Evolutionary conservation across 345 rosid genomes (phyloP), one percentile per base, ranked within the genome.

Genomic region (Hibiscus trionum): DNA sequence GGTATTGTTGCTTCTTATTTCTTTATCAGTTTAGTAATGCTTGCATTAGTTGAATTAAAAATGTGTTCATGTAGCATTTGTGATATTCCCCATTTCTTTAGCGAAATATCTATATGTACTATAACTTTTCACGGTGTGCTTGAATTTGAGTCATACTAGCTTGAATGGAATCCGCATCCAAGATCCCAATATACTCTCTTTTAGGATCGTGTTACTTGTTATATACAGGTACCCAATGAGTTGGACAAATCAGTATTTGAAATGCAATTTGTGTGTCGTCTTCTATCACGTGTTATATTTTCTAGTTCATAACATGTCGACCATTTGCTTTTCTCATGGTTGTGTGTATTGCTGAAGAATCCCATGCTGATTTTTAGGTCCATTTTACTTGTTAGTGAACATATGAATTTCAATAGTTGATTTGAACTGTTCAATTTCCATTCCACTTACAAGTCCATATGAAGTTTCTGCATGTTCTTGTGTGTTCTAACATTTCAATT

Each of bases 401-500:
- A 35, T 62, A 62, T 42, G 52, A 65, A 44, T 33, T 69, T 55
- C 59, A 17, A 11, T 55, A n/a, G 61, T 50, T 57, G 58, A 26
- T 2, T 70, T 47, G 11, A 19, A 66, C 15, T 8, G 49, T 63
- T 3, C 61, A 57, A 35, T n/a, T 62, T 35, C 14, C 17, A 1
- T 62, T 35, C 67, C 49, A 63, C 67, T 63, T 37, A n/a, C 49
- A 35, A 37, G 33, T 63, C 15, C 10, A 16, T 7, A 33, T 11
- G 37, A 69, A 24, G 37, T 44, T 15, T 73, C n/a, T 11, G 69
- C 60, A 29, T 66, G 33, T 52, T 24, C 50, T 24, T 10, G 56
- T 57, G 63, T 57, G 19, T 26, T 63, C 53, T 46, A 61, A 69
- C 65, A 75, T 47, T 63, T 26, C 1, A 64, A 35, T 47, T 69